phyloP scores from a whole-genome alignment of 495 filamentous ascomycete species.

The Hypomontagnella submonticulosa region DNA sequence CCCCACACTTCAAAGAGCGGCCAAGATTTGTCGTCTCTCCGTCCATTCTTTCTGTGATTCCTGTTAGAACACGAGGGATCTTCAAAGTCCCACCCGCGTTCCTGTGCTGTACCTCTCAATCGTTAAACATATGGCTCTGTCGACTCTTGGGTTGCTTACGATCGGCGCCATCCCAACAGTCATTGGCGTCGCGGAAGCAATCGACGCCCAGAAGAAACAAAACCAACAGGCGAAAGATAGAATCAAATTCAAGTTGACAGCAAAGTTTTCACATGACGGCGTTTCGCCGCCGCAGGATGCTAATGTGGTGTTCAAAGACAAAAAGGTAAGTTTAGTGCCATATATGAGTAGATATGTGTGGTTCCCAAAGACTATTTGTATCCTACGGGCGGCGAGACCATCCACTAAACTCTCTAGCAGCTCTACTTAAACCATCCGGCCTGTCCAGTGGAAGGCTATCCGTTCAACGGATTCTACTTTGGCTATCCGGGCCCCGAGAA shows the following conservation, averaged over 20 bases:
- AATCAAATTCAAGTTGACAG: slow-evolving; percentile 61
- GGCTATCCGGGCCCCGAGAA: slow-evolving; percentile 66
- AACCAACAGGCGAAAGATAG: slow-evolving; percentile 62
- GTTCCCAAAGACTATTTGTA: background rate
- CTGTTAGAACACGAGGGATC: slow-evolving; percentile 29
- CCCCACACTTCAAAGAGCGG: slow-evolving; percentile 3
- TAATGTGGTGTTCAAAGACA: slow-evolving; percentile 55
- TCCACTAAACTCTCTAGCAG: slow-evolving; percentile 42
- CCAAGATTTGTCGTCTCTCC: slow-evolving; percentile 18
- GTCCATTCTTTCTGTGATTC: slow-evolving; percentile 12
- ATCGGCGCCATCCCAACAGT: slow-evolving; percentile 61
- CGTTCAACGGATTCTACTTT: slow-evolving; percentile 70
- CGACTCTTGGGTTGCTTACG: slow-evolving; percentile 57
- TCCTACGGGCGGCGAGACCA: background rate
- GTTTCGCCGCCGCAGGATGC: slow-evolving; percentile 50
- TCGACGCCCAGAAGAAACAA: slow-evolving; percentile 63
- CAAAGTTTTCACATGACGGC: slow-evolving; percentile 56
- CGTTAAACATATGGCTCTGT: slow-evolving; percentile 44
- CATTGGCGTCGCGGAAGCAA: slow-evolving; percentile 61
- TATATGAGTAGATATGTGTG: background rate
- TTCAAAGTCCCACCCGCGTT: slow-evolving; percentile 22
- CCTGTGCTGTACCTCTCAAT: slow-evolving; percentile 26
- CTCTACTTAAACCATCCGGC: slow-evolving; percentile 60
- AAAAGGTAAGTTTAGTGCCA: slow-evolving; percentile 50
- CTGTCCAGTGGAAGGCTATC: slow-evolving; percentile 59